Evolutionary conservation across 345 rosid species (phyloP).

Genomic region (Camelina laxa): DNA sequence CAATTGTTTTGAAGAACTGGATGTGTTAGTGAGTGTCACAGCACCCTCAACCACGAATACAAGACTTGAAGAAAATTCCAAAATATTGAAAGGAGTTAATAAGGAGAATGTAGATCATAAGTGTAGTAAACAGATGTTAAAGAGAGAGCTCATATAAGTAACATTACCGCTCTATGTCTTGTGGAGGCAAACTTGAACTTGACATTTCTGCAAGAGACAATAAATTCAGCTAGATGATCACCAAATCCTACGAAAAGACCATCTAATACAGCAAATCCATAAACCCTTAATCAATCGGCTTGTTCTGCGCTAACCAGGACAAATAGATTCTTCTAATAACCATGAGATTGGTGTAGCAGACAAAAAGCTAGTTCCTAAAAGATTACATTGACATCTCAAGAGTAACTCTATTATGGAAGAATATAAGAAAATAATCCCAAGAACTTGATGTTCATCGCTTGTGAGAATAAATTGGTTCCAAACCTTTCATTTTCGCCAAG

Average conservation of each 20-base stretch:
- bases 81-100: not conserved
- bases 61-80: slow-evolving; percentile 54
- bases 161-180: slow-evolving; percentile 71
- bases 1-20: slow-evolving; percentile 52
- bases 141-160: slow-evolving; percentile 7
- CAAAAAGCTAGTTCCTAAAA: slow-evolving; percentile 18
- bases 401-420: not conserved
- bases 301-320: not conserved
- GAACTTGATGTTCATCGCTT: slow-evolving; percentile 4
- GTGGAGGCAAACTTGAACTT: slow-evolving; percentile 70
- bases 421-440: not conserved
- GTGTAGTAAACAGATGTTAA: not conserved
- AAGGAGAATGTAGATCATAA: slow-evolving; percentile 26
- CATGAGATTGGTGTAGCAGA: slow-evolving; percentile 13
- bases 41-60: slow-evolving; percentile 79
- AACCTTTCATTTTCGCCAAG: slow-evolving; percentile 90
- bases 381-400: slow-evolving; percentile 7
- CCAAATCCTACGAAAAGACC: not conserved
- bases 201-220: slow-evolving; percentile 67
- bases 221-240: slow-evolving; percentile 22
- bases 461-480: slow-evolving; percentile 20
- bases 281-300: not conserved
- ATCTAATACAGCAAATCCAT: slow-evolving; percentile 1
- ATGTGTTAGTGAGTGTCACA: slow-evolving; percentile 55
- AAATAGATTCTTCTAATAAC: not conserved